Evolutionary conservation across 1,284 basidiomycete genomes (phyloP), one percentile per base, ranked within the genome.

Genomic region (Lignosus rhinocerotis): DNA sequence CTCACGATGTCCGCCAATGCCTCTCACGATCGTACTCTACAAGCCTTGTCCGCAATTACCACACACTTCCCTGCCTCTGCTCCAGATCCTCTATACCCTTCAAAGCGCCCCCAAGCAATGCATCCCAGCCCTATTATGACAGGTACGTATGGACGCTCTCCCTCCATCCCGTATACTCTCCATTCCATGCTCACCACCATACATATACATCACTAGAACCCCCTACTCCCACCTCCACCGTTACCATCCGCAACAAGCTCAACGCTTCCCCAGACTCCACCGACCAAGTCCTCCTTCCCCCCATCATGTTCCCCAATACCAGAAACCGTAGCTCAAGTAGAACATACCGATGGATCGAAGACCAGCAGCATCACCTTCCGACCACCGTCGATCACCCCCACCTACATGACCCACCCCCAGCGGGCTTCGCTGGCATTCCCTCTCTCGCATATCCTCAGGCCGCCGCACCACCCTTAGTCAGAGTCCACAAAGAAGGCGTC

Each of bases 281-380:
- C 41, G 67, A 75, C 52, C 61, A 66, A 52, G 64, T 68, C 43
- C 48, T 61, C 17, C 59, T 55, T 38, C 45, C 63, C 21, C 16
- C 43, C 19, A 67, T 65, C 64, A 41, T 61, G 57, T 46, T 60
- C 56, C 49, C 53, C 63, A 16, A 34, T 58, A 21, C 62, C 60
- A 11, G 56, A 39, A 25, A 70, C 69, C 76, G 75, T 54, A 82
- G 82, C 48, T 82, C 85, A 11, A 87, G 84, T 69, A 79, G 83
- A 69, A 76, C 90, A 56, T 79, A 86, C 64, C 83, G 80, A 59
- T 90, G 88, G 88, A 82, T 90, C 50, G 74, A 79, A 44, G 86
- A 89, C 47, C 84, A 88, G 68, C 83, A 83, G 60, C 59, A 65
- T 46, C 52, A 57, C 25, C 65, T 63, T 30, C 31, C 58, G 3